Evolutionary conservation across 2,329 filamentous ascomycete species (phyloP), one percentile per base, ranked within the genome.

Genomic region (Thielaviopsis euricoi): DNA sequence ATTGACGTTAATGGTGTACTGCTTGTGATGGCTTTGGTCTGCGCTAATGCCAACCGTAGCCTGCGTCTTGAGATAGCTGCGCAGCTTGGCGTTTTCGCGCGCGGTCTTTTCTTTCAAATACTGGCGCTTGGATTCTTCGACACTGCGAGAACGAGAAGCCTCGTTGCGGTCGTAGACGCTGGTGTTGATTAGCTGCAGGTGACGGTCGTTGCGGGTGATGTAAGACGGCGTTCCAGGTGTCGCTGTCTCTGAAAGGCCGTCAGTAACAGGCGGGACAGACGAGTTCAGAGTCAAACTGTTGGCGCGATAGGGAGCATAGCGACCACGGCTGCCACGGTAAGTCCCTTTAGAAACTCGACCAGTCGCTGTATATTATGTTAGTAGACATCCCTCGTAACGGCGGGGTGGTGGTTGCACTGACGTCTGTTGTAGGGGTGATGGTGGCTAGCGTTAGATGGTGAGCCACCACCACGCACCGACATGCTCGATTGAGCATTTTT

Each of bases 101-200:
- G 52, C 22, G 26, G 48, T 53, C 25, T 50, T 25, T 10, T 57
- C 55, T 15, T 22, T 25, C 19, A 57, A 23, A 21, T 52, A 50
- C 43, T 59, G 54, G 17, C 53, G 58, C 23, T 56, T 53, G 15
- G 49, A 17, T 33, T 43, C 40, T 3, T 37, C 23, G n/a, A 15
- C 19, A 51, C 37, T 26, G 22, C 52, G 19, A 65, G 60, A 68
- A 72, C 58, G 68, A 68, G 60, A 77, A n/a, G 33, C 33, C 12
- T 29, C 22, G 13, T 52, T 22, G 22, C 43, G 53, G 22, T 56
- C 55, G 33, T 62, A 59, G 1, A 91, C 79, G 17, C 81, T 80
- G 21, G 84, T 80, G 67, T 91, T 94, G 70, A 94, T 93, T 48
- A 94, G 73, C 68, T 94, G 87, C 66, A 87, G 79, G 66, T 90